These are phyloP conservation scores for Talaromyces sp. DNA, from an alignment of 2,329 filamentous ascomycete genomes.

Conservation along the genomic window DNA sequence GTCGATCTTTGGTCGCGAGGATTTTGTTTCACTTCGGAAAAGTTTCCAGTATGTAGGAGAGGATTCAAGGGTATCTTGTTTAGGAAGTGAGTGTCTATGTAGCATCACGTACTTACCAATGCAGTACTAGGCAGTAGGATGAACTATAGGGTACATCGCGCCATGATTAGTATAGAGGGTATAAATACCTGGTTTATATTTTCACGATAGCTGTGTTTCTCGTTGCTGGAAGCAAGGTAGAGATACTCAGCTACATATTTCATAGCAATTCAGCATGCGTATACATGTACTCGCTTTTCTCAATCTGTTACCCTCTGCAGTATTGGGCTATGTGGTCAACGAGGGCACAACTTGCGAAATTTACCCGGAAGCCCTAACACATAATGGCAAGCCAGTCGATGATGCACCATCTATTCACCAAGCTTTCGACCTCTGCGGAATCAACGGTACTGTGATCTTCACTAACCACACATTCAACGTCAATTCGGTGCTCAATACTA, in stretches of 20 bases:
- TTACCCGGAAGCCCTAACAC: constrained; percentile 23
- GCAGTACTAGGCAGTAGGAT: not conserved
- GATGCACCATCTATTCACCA: constrained; percentile 25
- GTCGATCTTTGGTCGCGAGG: not conserved
- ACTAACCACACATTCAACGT: constrained; percentile 25
- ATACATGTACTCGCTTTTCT: not conserved
- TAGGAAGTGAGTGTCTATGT: not conserved
- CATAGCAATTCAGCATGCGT: not conserved
- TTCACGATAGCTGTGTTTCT: not conserved
- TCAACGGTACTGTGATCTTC: constrained; percentile 28
- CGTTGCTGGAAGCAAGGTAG: not conserved
- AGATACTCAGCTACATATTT: no score
- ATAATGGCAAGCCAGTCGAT: constrained; percentile 22
- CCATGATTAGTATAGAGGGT: not conserved
- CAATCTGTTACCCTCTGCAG: not conserved
- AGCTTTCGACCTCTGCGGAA: constrained; percentile 30
- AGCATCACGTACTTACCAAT: not conserved
- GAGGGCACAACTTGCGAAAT: constrained; percentile 22
- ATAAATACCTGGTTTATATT: not conserved
- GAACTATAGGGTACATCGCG: not conserved
- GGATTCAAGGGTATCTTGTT: not conserved
- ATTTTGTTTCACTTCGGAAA: not conserved
- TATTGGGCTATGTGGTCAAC: constrained; percentile 21
- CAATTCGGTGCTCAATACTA: constrained; percentile 26
- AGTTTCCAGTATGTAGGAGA: not conserved